Percentiles rank a stretch among this genome's conserved stretches.
Evolutionary conservation across 768 basidiomycete genomes (phyloP).

Genomic region (Suillus subaureus): DNA sequence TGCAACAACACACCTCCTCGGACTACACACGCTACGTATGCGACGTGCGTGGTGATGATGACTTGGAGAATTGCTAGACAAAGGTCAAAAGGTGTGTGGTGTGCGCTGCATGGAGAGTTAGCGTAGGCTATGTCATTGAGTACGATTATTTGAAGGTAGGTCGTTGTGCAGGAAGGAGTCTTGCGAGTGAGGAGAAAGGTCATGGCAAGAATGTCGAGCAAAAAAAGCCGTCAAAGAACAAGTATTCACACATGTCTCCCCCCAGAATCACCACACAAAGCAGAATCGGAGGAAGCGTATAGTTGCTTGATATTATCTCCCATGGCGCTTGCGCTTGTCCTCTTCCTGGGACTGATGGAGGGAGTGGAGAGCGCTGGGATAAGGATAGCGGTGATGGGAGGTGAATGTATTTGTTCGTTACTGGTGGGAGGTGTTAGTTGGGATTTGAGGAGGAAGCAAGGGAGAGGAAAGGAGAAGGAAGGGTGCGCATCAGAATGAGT

Average conservation of each 20-base stretch:
- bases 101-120: constrained; percentile 32
- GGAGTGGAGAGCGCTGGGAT: not conserved
- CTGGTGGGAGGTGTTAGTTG: not conserved
- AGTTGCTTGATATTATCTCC: constrained; percentile 61
- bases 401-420: not conserved
- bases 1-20: constrained; percentile 89
- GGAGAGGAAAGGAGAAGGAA: not conserved
- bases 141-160: not conserved
- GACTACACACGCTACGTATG: constrained; percentile 81
- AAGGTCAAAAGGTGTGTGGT: constrained; percentile 79
- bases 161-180: not conserved
- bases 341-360: not conserved
- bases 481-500: not conserved
- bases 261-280: constrained; percentile 58
- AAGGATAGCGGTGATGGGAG: not conserved
- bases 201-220: not conserved
- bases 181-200: not conserved
- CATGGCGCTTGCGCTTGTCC: not conserved
- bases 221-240: not conserved
- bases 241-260: constrained; percentile 56
- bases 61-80: constrained; percentile 79
- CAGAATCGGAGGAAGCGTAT: constrained; percentile 61
- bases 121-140: not conserved
- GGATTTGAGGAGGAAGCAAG: not conserved
- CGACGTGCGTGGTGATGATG: constrained; percentile 75